A percentile compares a stretch with the other conserved stretches of the same genome.
Evolutionary conservation across 495 filamentous ascomycete genomes (phyloP).

Genomic region (Penicillium fimorum): DNA sequence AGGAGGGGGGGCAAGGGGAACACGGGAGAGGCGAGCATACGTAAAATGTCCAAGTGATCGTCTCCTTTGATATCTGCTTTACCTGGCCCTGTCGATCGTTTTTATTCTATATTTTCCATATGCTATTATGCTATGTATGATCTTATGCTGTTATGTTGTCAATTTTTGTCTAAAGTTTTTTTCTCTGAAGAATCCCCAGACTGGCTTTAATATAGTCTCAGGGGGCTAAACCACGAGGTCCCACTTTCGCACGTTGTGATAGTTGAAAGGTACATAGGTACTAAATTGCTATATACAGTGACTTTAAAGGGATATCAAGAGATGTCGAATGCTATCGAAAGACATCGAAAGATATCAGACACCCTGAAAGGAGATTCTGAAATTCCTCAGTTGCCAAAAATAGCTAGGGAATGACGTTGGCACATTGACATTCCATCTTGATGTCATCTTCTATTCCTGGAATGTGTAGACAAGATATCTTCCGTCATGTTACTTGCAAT

Average conservation of each 20-base stretch:
- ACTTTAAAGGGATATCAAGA: not conserved
- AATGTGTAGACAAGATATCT: not conserved
- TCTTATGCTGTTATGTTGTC: not conserved
- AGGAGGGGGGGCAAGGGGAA: conserved; percentile 9
- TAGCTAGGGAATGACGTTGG: conserved; percentile 20
- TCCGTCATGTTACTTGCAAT: not conserved
- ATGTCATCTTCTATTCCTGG: conserved; percentile 2
- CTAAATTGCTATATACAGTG: not conserved
- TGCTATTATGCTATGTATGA: not conserved
- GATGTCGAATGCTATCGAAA: too few species aligned
- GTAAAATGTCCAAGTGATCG: conserved; percentile 8
- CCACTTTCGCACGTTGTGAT: conserved; percentile 15
- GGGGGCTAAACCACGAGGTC: conserved; percentile 17
- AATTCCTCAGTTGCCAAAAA: conserved; percentile 4
- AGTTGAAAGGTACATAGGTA: not conserved
- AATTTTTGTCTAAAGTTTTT: not conserved
- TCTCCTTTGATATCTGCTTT: not conserved
- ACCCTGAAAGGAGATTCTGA: too few species aligned
- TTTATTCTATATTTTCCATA: not conserved
- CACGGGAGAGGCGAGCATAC: conserved; percentile 17
- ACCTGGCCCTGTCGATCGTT: not conserved
- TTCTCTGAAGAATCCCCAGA: conserved; percentile 16
- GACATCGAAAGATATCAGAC: not conserved
- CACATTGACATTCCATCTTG: conserved; percentile 18
- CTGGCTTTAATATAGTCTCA: conserved; percentile 12